Percentiles rank a stretch among this genome's conserved stretches.
phyloP scores from a whole-genome alignment of 495 filamentous ascomycete species.

The Aspergillus baeticus region DNA sequence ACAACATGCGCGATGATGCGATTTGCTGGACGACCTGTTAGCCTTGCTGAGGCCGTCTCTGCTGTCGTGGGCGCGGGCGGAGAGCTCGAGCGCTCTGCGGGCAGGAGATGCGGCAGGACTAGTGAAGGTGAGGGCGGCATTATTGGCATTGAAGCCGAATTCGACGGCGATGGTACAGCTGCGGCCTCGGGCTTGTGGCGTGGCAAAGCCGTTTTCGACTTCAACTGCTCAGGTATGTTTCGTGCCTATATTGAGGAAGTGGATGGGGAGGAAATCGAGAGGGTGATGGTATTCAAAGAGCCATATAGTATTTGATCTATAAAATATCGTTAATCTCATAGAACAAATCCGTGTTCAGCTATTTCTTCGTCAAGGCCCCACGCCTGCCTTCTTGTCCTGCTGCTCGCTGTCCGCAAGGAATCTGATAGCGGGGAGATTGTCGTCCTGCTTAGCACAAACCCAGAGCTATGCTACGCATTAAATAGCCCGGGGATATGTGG shows the following conservation, averaged over 20 bases:
- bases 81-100: constrained; percentile 74
- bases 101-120: constrained; percentile 68
- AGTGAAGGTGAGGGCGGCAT: constrained; percentile 85
- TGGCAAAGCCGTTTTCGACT: constrained; percentile 65
- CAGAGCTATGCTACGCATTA: no score
- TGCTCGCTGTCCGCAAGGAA: no score
- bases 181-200: constrained; percentile 36
- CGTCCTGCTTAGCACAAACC: no score
- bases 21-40: constrained; percentile 47
- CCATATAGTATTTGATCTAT: constrained; percentile 19
- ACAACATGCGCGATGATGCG: constrained; percentile 71
- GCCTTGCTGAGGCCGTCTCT: constrained; percentile 50
- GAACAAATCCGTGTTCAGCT: no score
- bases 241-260: constrained; percentile 75
- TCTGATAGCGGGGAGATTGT: no score
- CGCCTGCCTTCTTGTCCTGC: no score
- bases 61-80: constrained; percentile 69
- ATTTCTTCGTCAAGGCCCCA: no score
- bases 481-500: no score
- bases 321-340: no score
- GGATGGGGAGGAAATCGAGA: constrained; percentile 51
- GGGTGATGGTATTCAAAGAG: constrained; percentile 63
- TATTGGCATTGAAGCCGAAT: constrained; percentile 74
- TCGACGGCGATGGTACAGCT: constrained; percentile 21
- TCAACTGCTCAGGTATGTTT: constrained; percentile 92